Evolutionary conservation across 257 asterid species (phyloP), one percentile per base, ranked within the genome.

Genomic region (Salvia miltiorrhiza): DNA sequence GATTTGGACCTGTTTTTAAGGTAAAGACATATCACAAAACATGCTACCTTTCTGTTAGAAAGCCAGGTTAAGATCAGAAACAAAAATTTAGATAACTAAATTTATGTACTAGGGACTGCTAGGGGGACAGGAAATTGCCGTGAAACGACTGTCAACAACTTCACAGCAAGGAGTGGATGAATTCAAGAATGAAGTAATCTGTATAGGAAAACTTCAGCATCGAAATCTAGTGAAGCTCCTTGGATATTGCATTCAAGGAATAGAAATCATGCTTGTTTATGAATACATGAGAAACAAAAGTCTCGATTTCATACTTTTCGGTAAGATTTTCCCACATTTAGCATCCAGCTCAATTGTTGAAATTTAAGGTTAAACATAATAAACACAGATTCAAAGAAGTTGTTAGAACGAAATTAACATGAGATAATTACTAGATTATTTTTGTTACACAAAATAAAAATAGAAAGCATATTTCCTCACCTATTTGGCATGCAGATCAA

Each of bases 161-260:
- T 83, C 88, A 37, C 32, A 7, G 8, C 85, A 83, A 70, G 83
- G 88, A 64, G 59, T 66, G 5, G 54, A 24, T 16, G 84, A 83
- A 45, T 83, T 83, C 69, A 78, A 69, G 75, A 83, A 80, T n/a
- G 85, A 83, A 70, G 80, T 76, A 3, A 58, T 75, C 3, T 67
- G 74, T 8, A 63, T 78, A 9, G 79, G 82, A 4, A 80, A 77
- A 54, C 83, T 80, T 49, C 88, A 83, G 61, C 88, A 83, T 44
- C 71, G 88, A 3, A 83, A 83, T 65, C 86, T 83, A 0, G 88
- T 81, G 47, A 78, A 45, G 49, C 80, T 83, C 37, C 33, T 80
- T 4, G 86, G 88, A 39, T 78, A 78, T 35, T 78, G 84, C 81
- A 69, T 69, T 11, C 35, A 61, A 12, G 81, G 81, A 39, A 69